phyloP scores from a whole-genome alignment of 352 stramenopile genomes.

The Pythium angustatum region DNA sequence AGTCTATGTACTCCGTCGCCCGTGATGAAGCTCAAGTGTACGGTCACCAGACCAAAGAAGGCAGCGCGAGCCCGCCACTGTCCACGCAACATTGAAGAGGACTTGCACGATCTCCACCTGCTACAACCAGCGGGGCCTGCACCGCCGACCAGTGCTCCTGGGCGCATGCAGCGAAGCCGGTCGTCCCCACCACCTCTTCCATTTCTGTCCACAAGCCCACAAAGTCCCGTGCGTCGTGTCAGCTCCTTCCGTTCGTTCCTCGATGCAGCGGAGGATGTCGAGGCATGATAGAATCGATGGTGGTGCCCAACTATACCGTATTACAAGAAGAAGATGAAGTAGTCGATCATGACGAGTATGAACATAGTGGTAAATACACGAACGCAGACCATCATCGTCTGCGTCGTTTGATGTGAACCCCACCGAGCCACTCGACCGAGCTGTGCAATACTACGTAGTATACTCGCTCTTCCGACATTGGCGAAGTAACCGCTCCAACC shows the following conservation, averaged over 20 bases:
- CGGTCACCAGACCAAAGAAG: slow-evolving; percentile 68
- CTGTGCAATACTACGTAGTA: no score
- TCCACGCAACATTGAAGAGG: slow-evolving; percentile 56
- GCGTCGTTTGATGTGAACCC: no score
- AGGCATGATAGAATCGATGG: neutral
- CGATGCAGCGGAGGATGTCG: neutral
- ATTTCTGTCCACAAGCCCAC: slow-evolving; percentile 15
- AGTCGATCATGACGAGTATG: no score
- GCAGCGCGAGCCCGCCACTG: slow-evolving; percentile 44
- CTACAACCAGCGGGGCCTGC: neutral
- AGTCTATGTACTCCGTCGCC: slow-evolving; percentile 79
- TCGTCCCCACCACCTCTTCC: slow-evolving; percentile 6
- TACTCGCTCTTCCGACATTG: no score
- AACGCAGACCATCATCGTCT: no score
- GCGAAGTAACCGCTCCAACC: no score
- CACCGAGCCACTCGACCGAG: no score
- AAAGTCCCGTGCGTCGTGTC: slow-evolving; percentile 17
- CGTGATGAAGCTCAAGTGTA: slow-evolving; percentile 77
- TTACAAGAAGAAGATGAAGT: no score
- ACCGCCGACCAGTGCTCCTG: slow-evolving; percentile 1
- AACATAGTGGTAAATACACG: no score
- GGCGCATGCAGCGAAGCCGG: slow-evolving; percentile 1
- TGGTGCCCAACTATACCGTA: neutral
- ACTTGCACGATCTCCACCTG: slow-evolving; percentile 40
- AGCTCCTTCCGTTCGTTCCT: slow-evolving; percentile 12